Evolutionary conservation across 305 asterid genomes (phyloP), one percentile per base, ranked within the genome.

Genomic region (Salvia sclarea): DNA sequence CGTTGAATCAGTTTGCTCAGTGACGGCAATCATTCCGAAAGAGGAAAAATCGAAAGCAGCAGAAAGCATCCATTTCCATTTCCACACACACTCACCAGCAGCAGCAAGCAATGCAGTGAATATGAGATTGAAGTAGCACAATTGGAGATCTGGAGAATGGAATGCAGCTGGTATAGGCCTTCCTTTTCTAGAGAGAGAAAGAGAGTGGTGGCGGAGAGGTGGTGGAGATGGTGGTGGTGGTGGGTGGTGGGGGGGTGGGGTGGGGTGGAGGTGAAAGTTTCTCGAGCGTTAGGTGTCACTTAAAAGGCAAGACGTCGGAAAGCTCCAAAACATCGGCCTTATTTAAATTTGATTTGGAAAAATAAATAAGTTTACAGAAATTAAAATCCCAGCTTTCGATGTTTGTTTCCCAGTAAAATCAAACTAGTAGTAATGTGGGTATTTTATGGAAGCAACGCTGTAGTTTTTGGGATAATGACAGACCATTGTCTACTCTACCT

Each of bases 221-320:
- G 80, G 83, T 30, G 76, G 70, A 30, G 61, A 55, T 50, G 58
- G 58, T 52, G 18, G 66, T 21, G 48, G 67, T 56, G 75, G 22
- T 61, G 77, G 40, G 60, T 6, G 24, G 3, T 21, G 21, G 4
- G 50, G 50, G 18, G 68, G 50, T 31, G 68, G 72, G 61, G 57
- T 31, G 68, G 59, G 20, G 17, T 13, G 70, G 66, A 28, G 22
- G 44, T 57, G 58, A 66, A 71, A 47, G 72, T 79, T 68, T 75
- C 35, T 69, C 64, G 20, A 38, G 78, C 70, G 69, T 78, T 80
- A 67, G 75, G 83, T 78, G 85, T 78, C 81, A 63, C 80, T 75
- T 71, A 43, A 75, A 75, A 75, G 81, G 72, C 73, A 73, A 73
- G 79, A 58, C 75, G 63, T 71, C 70, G 79, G 71, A 71, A 72